Evolutionary conservation across 768 basidiomycete genomes (phyloP), one percentile per base, ranked within the genome.

Genomic region (Lentinus brumalis): DNA sequence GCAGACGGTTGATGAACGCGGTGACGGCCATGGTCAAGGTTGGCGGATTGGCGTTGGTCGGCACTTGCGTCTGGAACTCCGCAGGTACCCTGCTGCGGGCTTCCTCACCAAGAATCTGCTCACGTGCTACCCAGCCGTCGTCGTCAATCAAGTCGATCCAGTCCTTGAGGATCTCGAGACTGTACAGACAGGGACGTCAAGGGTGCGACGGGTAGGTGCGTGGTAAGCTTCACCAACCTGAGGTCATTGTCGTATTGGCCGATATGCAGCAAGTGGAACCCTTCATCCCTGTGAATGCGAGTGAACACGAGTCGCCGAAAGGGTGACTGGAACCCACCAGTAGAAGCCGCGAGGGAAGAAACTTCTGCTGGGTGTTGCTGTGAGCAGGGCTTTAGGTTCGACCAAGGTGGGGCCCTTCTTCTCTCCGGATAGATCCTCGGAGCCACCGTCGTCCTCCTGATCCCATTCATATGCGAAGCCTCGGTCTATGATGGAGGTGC

Each of bases 341-440:
- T 98, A 98, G 75, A 98, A 98, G 16, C 96, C 96, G 72, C 96
- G 81, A 0, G 96, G 96, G 80, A 98, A 98, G 79, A 98, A 98
- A 66, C 94, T 94, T 39, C 96, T 83, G 70, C 94, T 96, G 4
- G 96, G 96, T 0, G 96, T 98, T 1, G 93, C 95, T 8, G 96
- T 96, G 64, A 97, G 75, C 18, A 98, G 75, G 18, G 86, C 84
- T 60, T 79, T 86, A 7, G 92, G 88, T 38, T 90, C 88, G 5
- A 89, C 92, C 61, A 94, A 68, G 56, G 75, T 81, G 15, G 90
- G 81, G n/a, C 86, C 89, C 42, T 74, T 77, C 56, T 76, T 71
- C n/a, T 70, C 77, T 4, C 79, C 80, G 14, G 57, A 15, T 18
- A 18, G 9, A 1, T 76, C 77, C 47, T 76, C 74, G 39, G 77